Percentiles rank a stretch among this genome's conserved stretches.
Evolutionary conservation across 768 basidiomycete genomes (phyloP).

Genomic region (Mycena venus): DNA sequence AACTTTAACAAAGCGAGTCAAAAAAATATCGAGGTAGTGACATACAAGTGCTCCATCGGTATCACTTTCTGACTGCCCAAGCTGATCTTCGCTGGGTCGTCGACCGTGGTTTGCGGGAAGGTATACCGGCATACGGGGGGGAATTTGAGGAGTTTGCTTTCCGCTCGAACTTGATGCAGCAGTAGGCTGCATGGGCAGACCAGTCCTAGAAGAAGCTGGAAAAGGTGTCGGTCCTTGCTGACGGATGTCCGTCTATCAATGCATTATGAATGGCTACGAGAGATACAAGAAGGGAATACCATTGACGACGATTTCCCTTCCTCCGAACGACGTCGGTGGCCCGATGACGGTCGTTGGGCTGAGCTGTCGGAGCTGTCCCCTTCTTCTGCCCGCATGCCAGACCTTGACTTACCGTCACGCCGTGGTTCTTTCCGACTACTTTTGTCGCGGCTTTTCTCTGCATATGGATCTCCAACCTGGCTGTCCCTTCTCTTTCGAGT

Average conservation of each 20-base stretch:
- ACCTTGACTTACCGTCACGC: conserved; percentile 12
- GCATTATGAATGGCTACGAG: not conserved
- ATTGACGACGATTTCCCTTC: conserved; percentile 12
- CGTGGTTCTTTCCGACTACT: conserved; percentile 25
- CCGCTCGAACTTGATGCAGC: conserved; percentile 32
- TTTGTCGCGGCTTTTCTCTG: conserved; percentile 16
- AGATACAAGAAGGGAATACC: conserved; percentile 1
- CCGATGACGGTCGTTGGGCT: conserved; percentile 12
- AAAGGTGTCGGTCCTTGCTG: conserved; percentile 6
- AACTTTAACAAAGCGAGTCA: not conserved
- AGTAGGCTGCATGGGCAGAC: conserved; percentile 20
- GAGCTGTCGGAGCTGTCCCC: conserved; percentile 32
- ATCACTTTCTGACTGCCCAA: conserved; percentile 31
- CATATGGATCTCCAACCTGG: not conserved
- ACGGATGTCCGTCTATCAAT: conserved; percentile 16
- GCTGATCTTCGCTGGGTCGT: conserved; percentile 18
- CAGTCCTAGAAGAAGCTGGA: not conserved
- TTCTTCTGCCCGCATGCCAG: conserved; percentile 16
- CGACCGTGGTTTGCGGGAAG: conserved; percentile 24
- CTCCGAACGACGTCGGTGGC: not conserved
- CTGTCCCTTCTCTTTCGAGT: conserved; percentile 26
- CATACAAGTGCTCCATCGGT: conserved; percentile 26
- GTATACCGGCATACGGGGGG: conserved; percentile 33
- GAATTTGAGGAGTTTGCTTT: conserved; percentile 31
- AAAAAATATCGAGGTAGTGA: not conserved